Evolutionary conservation across 345 rosid genomes (phyloP).

Genomic region (Moringa oleifera): DNA sequence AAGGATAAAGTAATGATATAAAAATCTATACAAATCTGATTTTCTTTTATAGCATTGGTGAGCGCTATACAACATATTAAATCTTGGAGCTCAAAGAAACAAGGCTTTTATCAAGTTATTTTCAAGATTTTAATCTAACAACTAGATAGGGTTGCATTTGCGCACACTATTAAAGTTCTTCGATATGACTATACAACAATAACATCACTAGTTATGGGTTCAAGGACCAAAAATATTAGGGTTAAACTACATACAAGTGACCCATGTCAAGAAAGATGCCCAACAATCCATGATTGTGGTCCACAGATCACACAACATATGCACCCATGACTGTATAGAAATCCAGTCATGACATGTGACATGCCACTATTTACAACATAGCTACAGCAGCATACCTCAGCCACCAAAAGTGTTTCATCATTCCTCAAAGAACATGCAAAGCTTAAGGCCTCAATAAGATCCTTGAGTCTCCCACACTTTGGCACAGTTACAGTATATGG

Average conservation of each 20-base stretch:
- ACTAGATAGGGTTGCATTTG: no score
- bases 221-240: neutral
- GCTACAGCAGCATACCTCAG: constrained; percentile 42
- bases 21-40: no score
- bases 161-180: no score
- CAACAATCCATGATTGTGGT: neutral
- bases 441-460: constrained; percentile 49
- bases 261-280: neutral
- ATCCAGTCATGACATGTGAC: constrained; percentile 2
- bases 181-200: no score
- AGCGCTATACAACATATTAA: no score
- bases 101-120: no score
- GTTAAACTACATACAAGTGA: neutral
- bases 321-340: neutral
- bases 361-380: constrained; percentile 8
- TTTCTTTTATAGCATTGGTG: no score
- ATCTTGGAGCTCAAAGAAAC: no score
- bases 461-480: constrained; percentile 46
- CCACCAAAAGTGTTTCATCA: constrained; percentile 56
- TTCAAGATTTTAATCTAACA: no score
- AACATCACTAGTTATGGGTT: neutral
- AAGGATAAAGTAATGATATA: no score
- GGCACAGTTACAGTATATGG: constrained; percentile 47
- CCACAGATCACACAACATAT: neutral
- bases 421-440: constrained; percentile 38